A percentile compares a stretch with the other conserved stretches of the same genome.
These are phyloP conservation scores for Coniferiporia sulphurascens DNA, from an alignment of 1,284 basidiomycete genomes.

Conservation along the genomic window DNA sequence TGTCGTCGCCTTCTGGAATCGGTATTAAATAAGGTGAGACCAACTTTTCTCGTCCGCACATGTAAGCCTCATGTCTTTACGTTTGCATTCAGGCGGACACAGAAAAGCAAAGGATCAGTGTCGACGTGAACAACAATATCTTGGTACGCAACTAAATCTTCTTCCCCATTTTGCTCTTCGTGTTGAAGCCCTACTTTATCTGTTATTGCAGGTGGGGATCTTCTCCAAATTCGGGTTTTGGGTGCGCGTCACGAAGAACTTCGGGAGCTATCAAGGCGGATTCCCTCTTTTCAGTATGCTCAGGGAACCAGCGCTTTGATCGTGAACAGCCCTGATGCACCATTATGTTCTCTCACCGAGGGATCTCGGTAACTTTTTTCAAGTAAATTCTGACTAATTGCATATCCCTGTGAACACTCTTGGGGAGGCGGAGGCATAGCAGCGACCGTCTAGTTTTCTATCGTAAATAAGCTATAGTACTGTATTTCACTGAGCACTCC, in stretches of 20 bases:
- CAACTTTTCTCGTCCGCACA: not conserved
- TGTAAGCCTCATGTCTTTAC: not conserved
- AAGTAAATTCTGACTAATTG: not conserved
- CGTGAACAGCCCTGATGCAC: not conserved
- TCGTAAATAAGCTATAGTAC: no score
- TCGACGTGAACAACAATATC: conserved; percentile 13
- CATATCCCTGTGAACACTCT: no score
- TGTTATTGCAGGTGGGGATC: conserved; percentile 9
- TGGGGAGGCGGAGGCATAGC: no score
- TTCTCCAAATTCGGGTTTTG: conserved; percentile 14
- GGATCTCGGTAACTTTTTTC: not conserved
- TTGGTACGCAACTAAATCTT: conserved; percentile 6
- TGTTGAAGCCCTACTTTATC: not conserved
- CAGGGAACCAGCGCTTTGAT: conserved; percentile 4
- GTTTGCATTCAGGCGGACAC: conserved; percentile 12
- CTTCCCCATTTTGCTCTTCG: not conserved
- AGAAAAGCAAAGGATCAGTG: conserved; percentile 4
- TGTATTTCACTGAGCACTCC: no score
- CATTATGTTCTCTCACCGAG: not conserved
- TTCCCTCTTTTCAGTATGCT: conserved; percentile 18
- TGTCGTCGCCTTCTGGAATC: conserved; percentile 14
- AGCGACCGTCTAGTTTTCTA: no score
- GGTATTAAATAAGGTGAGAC: conserved; percentile 9
- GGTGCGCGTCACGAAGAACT: conserved; percentile 17
- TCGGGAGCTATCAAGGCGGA: conserved; percentile 17